Conservation (phyloP, 805 yeast genomes). For the Metschnikowia lachancei region DNA sequence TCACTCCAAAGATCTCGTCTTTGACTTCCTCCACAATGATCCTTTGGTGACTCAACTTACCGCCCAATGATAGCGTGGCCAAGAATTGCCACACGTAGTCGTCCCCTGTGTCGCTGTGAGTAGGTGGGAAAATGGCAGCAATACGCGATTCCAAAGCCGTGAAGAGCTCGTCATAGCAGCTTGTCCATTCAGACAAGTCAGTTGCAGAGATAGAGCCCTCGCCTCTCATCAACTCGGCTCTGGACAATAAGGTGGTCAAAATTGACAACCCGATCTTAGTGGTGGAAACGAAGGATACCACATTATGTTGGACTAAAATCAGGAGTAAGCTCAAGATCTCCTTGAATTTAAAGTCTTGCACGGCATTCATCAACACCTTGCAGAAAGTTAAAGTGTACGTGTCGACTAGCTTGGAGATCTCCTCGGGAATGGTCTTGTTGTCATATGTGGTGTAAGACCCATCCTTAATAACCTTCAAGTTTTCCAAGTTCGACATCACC, state of each 20-base stretch:
- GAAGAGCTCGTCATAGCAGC: constrained; percentile 78
- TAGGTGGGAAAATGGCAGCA: constrained; percentile 77
- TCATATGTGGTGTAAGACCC: constrained; percentile 73
- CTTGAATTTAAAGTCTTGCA: constrained; percentile 75
- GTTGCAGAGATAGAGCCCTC: constrained; percentile 60
- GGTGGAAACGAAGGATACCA: constrained; percentile 63
- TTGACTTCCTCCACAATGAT: constrained; percentile 91
- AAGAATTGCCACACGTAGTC: constrained; percentile 94
- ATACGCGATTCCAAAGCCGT: constrained; percentile 75
- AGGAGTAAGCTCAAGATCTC: constrained; percentile 77
- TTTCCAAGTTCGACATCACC: constrained; percentile 75
- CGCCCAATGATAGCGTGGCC: constrained; percentile 90
- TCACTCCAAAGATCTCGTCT: constrained; percentile 87
- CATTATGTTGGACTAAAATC: constrained; percentile 66
- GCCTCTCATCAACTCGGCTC: constrained; percentile 89
- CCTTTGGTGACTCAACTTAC: constrained; percentile 86
- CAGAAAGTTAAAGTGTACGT: constrained; percentile 76
- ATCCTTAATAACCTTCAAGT: constrained; percentile 69
- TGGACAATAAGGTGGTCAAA: constrained; percentile 83
- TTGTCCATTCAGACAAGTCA: constrained; percentile 68
- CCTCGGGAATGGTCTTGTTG: constrained; percentile 50
- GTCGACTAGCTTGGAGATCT: constrained; percentile 60
- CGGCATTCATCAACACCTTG: constrained; percentile 78
- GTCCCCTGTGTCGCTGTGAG: constrained; percentile 47
- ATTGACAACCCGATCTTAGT: constrained; percentile 82